Conservation (phyloP, 2,329 filamentous ascomycete genomes). For the Taxawa tesnikishii region DNA sequence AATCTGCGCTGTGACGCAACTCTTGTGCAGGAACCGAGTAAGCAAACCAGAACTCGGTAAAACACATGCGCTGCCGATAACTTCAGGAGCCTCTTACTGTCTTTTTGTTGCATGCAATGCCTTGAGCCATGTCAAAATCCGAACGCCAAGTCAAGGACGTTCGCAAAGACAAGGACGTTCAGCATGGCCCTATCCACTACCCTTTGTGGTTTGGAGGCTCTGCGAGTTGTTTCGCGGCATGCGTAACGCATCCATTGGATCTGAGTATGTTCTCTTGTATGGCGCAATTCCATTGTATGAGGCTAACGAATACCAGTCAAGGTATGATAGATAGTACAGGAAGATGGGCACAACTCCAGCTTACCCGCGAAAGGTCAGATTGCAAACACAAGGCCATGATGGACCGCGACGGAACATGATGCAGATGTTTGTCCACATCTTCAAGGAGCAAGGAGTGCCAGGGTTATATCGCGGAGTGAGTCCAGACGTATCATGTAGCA, state of each 20-base stretch:
- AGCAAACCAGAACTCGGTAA: too few relatives aligned
- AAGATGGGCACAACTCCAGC: too few relatives aligned
- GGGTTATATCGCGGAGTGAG: constrained; percentile 74
- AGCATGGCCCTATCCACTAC: constrained; percentile 30
- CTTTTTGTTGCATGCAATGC: constrained; percentile 25
- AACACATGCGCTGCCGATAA: too few relatives aligned
- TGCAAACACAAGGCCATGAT: constrained; percentile 71
- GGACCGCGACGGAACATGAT: constrained; percentile 65
- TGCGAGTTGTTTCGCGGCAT: constrained; percentile 81
- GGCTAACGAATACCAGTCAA: constrained; percentile 24
- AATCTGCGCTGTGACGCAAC: too few relatives aligned
- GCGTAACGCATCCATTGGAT: constrained; percentile 87
- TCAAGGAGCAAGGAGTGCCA: constrained; percentile 59
- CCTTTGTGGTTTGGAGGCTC: constrained; percentile 85
- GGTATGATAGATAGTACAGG: too few relatives aligned
- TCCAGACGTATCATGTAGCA: too few relatives aligned
- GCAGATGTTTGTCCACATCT: constrained; percentile 72
- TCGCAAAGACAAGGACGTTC: constrained; percentile 29
- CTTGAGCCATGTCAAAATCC: constrained; percentile 26
- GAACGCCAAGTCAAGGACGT: constrained; percentile 18
- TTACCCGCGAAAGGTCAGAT: constrained; percentile 66
- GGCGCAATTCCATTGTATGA: not conserved
- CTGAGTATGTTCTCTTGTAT: constrained; percentile 49
- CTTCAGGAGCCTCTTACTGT: too few relatives aligned
- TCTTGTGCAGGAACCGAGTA: too few relatives aligned